Percentiles rank a stretch among this genome's conserved stretches.
Evolutionary conservation across 2,329 filamentous ascomycete genomes (phyloP).

Genomic region (Aspergillus quadrilineatus): DNA sequence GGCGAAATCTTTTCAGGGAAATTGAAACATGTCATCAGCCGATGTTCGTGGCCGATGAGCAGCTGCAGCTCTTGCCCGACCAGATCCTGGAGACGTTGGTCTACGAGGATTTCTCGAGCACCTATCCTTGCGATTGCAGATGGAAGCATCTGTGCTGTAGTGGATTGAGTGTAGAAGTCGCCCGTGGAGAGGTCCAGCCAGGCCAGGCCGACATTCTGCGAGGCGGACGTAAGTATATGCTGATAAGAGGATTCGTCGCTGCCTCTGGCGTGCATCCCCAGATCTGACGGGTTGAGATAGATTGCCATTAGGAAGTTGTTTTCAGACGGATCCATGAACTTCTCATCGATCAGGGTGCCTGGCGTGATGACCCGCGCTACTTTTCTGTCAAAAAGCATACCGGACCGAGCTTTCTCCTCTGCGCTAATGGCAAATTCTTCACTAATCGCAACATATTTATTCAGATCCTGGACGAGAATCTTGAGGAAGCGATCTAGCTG

Average conservation of each 20-base stretch:
- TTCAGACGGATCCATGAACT: slow-evolving; percentile 89
- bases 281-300: slow-evolving; percentile 51
- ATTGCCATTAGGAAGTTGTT: slow-evolving; percentile 92
- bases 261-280: slow-evolving; percentile 21
- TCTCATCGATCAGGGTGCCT: slow-evolving; percentile 94
- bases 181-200: slow-evolving; percentile 97
- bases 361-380: slow-evolving; percentile 89
- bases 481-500: slow-evolving; percentile 93
- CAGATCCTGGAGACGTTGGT: slow-evolving; percentile 60
- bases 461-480: slow-evolving; percentile 84
- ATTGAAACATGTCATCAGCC: slow-evolving; percentile 71
- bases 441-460: slow-evolving; percentile 87
- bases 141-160: slow-evolving; percentile 68
- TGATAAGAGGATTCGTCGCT: slow-evolving; percentile 27
- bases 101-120: slow-evolving; percentile 80
- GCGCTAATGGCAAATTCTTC: slow-evolving; percentile 83
- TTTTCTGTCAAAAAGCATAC: slow-evolving; percentile 79
- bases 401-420: slow-evolving; percentile 68
- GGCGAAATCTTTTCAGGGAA: slow-evolving; percentile 45
- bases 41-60: slow-evolving; percentile 71
- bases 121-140: slow-evolving; percentile 79
- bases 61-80: slow-evolving; percentile 62
- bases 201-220: slow-evolving; percentile 68
- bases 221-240: slow-evolving; percentile 31
- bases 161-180: slow-evolving; percentile 82